These are phyloP conservation scores for Pochonia chlamydosporia DNA, from an alignment of 2,329 filamentous ascomycete species.

Conservation along the genomic window DNA sequence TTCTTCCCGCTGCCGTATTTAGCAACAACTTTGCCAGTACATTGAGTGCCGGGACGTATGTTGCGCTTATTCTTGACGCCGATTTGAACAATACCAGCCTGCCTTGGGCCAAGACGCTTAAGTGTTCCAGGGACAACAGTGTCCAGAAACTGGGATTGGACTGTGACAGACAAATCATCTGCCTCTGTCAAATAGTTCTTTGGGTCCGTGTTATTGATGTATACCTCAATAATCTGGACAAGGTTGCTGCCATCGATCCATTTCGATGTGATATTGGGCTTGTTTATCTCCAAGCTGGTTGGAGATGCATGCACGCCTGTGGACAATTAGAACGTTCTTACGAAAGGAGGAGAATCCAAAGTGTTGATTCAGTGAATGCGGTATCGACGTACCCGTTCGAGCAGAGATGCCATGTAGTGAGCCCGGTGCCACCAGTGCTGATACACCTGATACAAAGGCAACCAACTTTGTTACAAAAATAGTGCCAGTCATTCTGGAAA, in stretches of 20 bases:
- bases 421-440: neutral
- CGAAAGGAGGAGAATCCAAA: neutral
- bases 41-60: neutral
- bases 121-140: slow-evolving; percentile 2
- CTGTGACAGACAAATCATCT: slow-evolving; percentile 2
- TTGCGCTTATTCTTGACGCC: slow-evolving; percentile 6
- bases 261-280: slow-evolving; percentile 2
- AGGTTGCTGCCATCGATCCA: slow-evolving; percentile 1
- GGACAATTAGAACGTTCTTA: neutral
- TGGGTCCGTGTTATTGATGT: slow-evolving; percentile 4
- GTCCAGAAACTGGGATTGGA: slow-evolving; percentile 4
- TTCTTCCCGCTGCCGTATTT: neutral
- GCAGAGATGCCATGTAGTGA: neutral
- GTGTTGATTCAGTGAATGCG: neutral
- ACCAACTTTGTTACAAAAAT: neutral
- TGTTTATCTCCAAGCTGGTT: neutral
- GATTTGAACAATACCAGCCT: slow-evolving; percentile 5
- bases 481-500: neutral
- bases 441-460: neutral
- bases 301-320: neutral
- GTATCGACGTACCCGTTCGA: neutral
- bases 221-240: slow-evolving; percentile 7
- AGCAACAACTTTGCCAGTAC: neutral
- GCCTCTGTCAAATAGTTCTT: slow-evolving; percentile 1
- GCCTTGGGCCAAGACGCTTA: slow-evolving; percentile 6